Evolutionary conservation across 768 basidiomycete genomes (phyloP), one percentile per base, ranked within the genome.

Genomic region (Suillus luteus): DNA sequence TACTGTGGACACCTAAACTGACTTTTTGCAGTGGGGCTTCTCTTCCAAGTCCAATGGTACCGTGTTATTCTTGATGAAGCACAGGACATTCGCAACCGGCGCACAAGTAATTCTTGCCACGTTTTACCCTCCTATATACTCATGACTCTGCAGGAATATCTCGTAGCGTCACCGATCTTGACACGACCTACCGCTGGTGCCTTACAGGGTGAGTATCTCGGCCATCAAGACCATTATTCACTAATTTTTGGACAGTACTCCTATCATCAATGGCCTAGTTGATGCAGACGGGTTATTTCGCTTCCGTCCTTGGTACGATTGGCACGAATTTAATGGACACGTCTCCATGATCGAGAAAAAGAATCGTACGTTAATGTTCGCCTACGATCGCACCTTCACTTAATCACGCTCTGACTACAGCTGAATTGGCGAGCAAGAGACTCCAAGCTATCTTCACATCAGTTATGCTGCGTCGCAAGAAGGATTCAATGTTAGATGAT

Each of bases 401-500:
- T 48, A 55, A 58, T 43, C 65, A 40, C 63, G 51, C 61, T 61
- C 74, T 10, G 27, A 51, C 54, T 58, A 38, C 71, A 83, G 82
- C 89, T 9, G 63, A 72, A 9, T 69, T 87, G 11, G 90, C 89
- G 2, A 82, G 85, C 33, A 76, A 77, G 8, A 80, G 87, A 11
- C 77, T 88, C 5, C 91, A 90, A 68, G 80, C 84, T 4, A 81
- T 90, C 55, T 80, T 90, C 55, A 69, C 71, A 14, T 72, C 79
- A 0, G 85, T 84, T 70, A 75, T 87, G 55, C 73, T 91, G 31
- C 80, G 91, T 12, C 82, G 91, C 51, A 86, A 84, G 76, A 89
- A 89, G 68, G 81, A 86, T 58, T 82, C 85, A 0, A 75, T 76
- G 69, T 76, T 93, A 11, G 87, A 90, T 68, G 91, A 90, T 9